phyloP scores from a whole-genome alignment of 768 basidiomycete genomes.

The Leccinum longicurvipes region DNA sequence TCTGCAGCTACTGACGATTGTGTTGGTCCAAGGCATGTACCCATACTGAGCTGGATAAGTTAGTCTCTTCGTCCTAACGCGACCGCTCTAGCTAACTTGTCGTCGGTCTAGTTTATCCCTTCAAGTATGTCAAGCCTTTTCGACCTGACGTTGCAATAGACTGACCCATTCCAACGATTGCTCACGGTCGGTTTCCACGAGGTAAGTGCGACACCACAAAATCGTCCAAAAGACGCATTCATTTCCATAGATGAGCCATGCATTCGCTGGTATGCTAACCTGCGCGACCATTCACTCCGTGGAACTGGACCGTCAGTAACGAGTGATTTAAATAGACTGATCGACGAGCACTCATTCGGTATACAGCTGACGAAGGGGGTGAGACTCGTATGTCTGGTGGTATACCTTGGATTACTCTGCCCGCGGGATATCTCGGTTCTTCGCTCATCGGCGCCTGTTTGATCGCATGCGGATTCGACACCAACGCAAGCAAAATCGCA shows the following conservation, averaged over 20 bases:
- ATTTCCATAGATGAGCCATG: conserved; percentile 74
- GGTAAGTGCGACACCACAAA: conserved; percentile 35
- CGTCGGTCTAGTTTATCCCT: conserved; percentile 68
- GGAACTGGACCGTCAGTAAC: conserved; percentile 74
- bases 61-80: conserved; percentile 31
- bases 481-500: conserved; percentile 84
- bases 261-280: conserved; percentile 73
- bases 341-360: conserved; percentile 8
- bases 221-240: neutral
- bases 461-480: conserved; percentile 87
- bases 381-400: conserved; percentile 86
- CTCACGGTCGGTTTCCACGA: conserved; percentile 90
- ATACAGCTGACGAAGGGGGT: conserved; percentile 81
- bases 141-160: neutral
- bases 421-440: conserved; percentile 84
- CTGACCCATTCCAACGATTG: conserved; percentile 44
- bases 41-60: conserved; percentile 70
- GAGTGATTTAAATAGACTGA: neutral
- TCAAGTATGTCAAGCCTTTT: conserved; percentile 64
- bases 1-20: conserved; percentile 1
- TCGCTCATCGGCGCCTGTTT: conserved; percentile 83
- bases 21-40: conserved; percentile 70
- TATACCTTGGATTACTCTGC: conserved; percentile 74
- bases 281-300: conserved; percentile 86
- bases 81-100: conserved; percentile 11